phyloP scores from a whole-genome alignment of 73 alveolate genomes.

The Paramecium sexaurelia region DNA sequence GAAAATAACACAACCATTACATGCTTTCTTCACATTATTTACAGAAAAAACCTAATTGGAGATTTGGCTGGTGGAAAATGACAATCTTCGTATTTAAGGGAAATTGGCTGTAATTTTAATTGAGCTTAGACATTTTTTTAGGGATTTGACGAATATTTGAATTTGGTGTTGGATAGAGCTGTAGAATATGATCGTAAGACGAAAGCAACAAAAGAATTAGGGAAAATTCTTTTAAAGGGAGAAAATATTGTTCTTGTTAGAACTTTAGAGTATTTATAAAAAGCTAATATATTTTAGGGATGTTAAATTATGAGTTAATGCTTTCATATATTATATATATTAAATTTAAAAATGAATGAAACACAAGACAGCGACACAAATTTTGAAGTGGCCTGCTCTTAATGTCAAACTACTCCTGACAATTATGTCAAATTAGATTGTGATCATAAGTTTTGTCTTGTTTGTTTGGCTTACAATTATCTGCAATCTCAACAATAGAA shows the following conservation, averaged over 20 bases:
- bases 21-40: conserved; percentile 15
- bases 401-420: conserved; percentile 45
- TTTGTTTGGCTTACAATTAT: conserved; percentile 29
- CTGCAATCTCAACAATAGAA: background rate
- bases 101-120: conserved; percentile 8
- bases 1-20: conserved; percentile 30
- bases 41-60: conserved; percentile 37
- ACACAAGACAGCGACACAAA: background rate
- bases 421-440: conserved; percentile 49
- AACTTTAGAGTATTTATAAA: conserved; percentile 14
- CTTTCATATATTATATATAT: background rate
- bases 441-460: conserved; percentile 52
- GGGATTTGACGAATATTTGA: conserved; percentile 55
- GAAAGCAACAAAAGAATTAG: conserved; percentile 54
- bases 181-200: conserved; percentile 53
- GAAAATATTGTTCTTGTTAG: conserved; percentile 50
- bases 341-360: conserved; percentile 3
- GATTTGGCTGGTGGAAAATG: conserved; percentile 56
- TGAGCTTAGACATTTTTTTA: background rate
- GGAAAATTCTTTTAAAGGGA: conserved; percentile 44
- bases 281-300: background rate
- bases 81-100: conserved; percentile 40
- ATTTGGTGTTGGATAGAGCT: conserved; percentile 53
- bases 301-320: conserved; percentile 14
- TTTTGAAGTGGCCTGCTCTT: conserved; percentile 5